Percentiles rank a stretch among this genome's conserved stretches.
Conservation (phyloP, 805 yeast genomes). For the Metschnikowia cubensis region DNA sequence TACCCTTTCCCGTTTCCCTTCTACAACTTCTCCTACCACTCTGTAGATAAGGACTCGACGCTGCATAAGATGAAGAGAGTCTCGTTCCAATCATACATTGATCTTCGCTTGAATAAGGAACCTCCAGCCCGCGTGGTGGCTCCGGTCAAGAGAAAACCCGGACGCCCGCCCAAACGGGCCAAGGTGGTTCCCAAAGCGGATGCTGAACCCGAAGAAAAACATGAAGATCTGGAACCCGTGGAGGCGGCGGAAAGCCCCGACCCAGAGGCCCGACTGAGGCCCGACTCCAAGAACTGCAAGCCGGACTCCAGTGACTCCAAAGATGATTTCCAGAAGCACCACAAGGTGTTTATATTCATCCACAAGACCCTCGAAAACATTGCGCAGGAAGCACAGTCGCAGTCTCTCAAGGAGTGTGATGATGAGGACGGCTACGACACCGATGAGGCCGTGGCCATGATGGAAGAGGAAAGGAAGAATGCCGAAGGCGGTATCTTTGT, state of each 20-base stretch:
- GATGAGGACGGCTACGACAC: conserved; percentile 12
- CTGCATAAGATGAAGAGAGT: conserved; percentile 23
- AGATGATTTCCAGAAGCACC: conserved; percentile 7
- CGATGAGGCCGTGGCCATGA: conserved; percentile 8
- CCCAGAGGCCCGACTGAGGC: background rate
- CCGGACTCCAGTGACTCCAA: background rate
- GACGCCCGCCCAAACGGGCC: background rate
- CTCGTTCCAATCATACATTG: conserved; percentile 33
- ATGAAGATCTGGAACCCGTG: background rate
- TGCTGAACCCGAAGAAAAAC: background rate
- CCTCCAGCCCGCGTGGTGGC: background rate
- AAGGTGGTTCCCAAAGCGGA: background rate
- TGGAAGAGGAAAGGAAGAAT: conserved; percentile 5
- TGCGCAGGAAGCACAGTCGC: conserved; percentile 3
- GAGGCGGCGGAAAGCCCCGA: background rate
- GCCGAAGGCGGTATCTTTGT: conserved; percentile 1
- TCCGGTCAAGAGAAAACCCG: background rate
- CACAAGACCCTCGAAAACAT: conserved; percentile 7
- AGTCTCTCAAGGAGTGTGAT: conserved; percentile 5
- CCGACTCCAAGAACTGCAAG: background rate
- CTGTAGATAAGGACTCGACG: conserved; percentile 26
- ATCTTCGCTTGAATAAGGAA: conserved; percentile 28
- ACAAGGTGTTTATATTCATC: conserved; percentile 8
- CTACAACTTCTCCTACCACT: conserved; percentile 42
- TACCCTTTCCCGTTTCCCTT: conserved; percentile 45